A percentile compares a stretch with the other conserved stretches of the same genome.
Evolutionary conservation across 257 asterid species (phyloP).

Genomic region (Schizonepeta tenuifolia): DNA sequence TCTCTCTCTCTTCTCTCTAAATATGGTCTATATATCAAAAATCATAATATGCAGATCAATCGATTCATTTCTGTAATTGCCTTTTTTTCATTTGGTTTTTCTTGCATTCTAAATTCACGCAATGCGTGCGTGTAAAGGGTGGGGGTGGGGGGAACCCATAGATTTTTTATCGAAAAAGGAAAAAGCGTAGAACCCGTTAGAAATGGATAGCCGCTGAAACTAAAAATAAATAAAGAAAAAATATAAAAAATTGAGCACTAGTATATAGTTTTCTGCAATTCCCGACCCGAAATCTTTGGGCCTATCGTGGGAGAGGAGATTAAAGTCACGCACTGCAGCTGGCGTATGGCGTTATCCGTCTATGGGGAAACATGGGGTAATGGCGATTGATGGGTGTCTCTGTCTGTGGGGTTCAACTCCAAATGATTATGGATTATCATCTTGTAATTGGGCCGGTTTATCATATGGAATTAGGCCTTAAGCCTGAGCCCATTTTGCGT

Average conservation of each 20-base stretch:
- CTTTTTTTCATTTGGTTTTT: slow-evolving; percentile 5
- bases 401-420: slow-evolving; percentile 29
- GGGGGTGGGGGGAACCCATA: too few relatives aligned
- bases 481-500: too few relatives aligned
- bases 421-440: slow-evolving; percentile 28
- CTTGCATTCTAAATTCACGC: slow-evolving; percentile 25
- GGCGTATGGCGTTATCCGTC: slow-evolving; percentile 28
- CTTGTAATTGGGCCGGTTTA: background rate
- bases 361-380: background rate
- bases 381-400: slow-evolving; percentile 18
- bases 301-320: slow-evolving; percentile 17
- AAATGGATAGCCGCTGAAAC: slow-evolving; percentile 67
- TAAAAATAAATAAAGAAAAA: background rate
- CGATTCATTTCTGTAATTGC: slow-evolving; percentile 33
- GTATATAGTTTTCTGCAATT: slow-evolving; percentile 18
- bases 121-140: slow-evolving; percentile 33
- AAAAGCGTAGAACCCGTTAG: slow-evolving; percentile 45
- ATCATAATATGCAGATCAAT: slow-evolving; percentile 25
- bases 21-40: slow-evolving; percentile 21
- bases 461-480: background rate
- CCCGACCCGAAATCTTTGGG: slow-evolving; percentile 30
- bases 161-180: slow-evolving; percentile 1
- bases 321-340: background rate
- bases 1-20: slow-evolving; percentile 32
- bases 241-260: background rate